These are phyloP conservation scores for Pseudogymnoascus sp. DNA, from an alignment of 2,329 filamentous ascomycete genomes.

Conservation along the genomic window DNA sequence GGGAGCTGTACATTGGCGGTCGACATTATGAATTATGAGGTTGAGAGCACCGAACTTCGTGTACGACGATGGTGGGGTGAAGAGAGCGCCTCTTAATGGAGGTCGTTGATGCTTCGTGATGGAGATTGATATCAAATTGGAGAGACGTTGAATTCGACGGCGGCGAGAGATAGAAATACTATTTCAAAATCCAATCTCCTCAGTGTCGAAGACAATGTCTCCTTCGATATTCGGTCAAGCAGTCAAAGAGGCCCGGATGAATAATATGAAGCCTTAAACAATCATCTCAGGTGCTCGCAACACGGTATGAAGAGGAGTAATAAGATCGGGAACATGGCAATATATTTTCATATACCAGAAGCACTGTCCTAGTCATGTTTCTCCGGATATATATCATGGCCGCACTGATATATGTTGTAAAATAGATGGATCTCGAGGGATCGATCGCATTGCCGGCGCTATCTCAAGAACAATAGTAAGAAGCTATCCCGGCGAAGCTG, in stretches of 20 bases:
- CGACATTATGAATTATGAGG: not conserved
- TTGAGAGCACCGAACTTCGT: not conserved
- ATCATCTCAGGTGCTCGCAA: not conserved
- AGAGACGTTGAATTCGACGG: not conserved
- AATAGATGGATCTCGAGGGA: not conserved
- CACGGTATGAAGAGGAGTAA: not conserved
- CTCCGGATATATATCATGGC: not conserved
- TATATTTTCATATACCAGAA: not conserved
- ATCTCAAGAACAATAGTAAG: constrained; percentile 6
- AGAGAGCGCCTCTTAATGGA: not conserved
- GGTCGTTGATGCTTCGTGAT: not conserved
- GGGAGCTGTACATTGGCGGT: not conserved
- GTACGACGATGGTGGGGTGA: not conserved
- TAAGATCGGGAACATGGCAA: not conserved
- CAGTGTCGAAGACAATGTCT: constrained; percentile 3
- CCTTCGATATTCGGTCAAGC: not conserved
- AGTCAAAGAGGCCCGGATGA: not conserved
- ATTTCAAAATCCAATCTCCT: not conserved
- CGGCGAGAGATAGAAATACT: constrained; percentile 1
- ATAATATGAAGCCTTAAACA: constrained; percentile 4
- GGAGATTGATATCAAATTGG: not conserved
- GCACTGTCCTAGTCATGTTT: not conserved
- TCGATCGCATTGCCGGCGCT: constrained; percentile 6
- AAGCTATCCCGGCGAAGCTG: not conserved
- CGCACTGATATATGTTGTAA: not conserved